Evolutionary conservation across 1,284 basidiomycete species (phyloP), one percentile per base, ranked within the genome.

Genomic region (Abortiporus biennis): DNA sequence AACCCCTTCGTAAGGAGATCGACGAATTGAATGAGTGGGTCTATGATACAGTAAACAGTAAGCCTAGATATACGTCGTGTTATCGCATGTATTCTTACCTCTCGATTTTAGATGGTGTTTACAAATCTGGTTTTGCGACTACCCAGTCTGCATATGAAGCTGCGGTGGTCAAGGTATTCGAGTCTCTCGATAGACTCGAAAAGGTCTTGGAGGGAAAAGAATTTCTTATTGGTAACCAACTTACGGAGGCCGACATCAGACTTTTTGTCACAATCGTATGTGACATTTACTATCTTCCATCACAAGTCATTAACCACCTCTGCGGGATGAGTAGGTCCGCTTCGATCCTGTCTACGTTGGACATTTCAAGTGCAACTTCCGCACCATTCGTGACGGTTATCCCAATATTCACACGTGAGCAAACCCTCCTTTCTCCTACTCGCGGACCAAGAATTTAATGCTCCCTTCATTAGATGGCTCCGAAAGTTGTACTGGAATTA

Each of bases 321-420:
- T 6, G 23, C 19, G 22, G 8, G 6, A 6, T n/a, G 27, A 24
- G 16, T 33, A 79, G 73, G 65, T 71, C 36, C 72, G 72, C 22
- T 80, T 80, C 58, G 92, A 95, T 56, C 85, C 87, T 0, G 93
- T 91, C 24, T 98, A 99, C 65, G 77, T 86, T 42, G 80, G 81
- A 1, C 88, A 92, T 64, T 97, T 98, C 76, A 97, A 97, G 64
- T 95, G 92, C 70, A 95, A 96, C 72, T 64, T 90, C 51, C 80
- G 81, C 27, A 76, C 78, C 36, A 87, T 89, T 49, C 78, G 85
- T 6, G 56, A 81, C 55, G 85, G 86, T 19, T 95, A 92, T 63
- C 91, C 92, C 19, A 74, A 79, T 38, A 74, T 94, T 39, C 78
- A 95, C 64, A 62, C 65, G 80, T 81, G 47, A 48, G 75, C 59